Conservation (phyloP, 345 rosid genomes). For the Gossypium longicalyx region DNA sequence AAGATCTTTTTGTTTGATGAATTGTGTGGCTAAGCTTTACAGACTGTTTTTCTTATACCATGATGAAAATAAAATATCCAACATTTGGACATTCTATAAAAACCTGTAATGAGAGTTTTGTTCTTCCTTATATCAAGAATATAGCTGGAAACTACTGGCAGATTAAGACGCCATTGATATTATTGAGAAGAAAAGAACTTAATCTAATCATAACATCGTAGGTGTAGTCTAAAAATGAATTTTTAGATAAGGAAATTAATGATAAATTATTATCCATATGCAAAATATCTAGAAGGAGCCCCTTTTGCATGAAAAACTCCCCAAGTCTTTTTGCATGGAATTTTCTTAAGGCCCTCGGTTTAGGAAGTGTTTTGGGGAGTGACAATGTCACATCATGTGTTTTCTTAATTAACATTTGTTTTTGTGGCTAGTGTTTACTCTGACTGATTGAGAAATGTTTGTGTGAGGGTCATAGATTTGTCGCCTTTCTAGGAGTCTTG, state of each 20-base stretch:
- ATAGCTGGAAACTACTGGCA: conserved; percentile 5
- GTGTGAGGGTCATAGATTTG: neutral
- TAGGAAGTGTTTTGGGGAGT: neutral
- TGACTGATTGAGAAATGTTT: neutral
- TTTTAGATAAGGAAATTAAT: neutral
- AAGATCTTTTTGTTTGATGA: neutral
- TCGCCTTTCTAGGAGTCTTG: neutral
- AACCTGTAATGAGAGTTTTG: neutral
- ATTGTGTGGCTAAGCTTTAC: neutral
- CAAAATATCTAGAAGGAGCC: neutral
- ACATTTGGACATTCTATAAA: no score
- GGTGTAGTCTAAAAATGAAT: neutral
- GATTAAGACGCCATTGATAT: neutral
- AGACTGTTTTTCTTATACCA: no score
- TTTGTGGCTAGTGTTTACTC: neutral
- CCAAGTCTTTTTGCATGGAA: neutral
- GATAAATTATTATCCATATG: neutral
- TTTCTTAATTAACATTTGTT: neutral
- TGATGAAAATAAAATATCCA: no score
- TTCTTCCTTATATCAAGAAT: neutral
- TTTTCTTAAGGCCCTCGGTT: neutral
- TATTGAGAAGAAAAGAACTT: neutral
- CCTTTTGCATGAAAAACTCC: neutral
- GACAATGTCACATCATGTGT: neutral
- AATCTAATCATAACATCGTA: neutral